phyloP scores from a whole-genome alignment of 2,329 filamentous ascomycete species.

The Pezicula rhizophila region DNA sequence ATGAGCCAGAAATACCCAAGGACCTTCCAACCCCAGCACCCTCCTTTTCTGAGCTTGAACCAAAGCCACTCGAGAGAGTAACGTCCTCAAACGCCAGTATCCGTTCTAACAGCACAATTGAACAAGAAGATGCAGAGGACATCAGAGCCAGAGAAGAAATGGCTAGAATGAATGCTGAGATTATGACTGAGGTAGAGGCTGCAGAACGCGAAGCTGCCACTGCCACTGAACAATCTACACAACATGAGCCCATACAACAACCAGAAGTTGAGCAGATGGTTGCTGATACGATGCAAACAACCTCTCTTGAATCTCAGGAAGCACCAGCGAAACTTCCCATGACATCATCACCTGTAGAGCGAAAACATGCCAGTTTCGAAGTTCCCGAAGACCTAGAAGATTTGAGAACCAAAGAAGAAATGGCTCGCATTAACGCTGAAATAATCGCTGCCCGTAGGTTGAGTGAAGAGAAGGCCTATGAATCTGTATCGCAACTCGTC shows the following conservation, averaged over 20 bases:
- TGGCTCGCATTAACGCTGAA: not conserved
- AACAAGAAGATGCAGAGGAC: not conserved
- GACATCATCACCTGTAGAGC: not conserved
- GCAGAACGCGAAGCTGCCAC: not conserved
- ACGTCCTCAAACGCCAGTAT: not conserved
- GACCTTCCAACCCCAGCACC: conserved; percentile 1
- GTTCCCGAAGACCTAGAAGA: not conserved
- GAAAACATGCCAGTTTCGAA: not conserved
- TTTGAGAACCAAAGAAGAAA: not conserved
- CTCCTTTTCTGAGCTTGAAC: not conserved
- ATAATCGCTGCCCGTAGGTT: not conserved
- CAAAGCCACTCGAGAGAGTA: not conserved
- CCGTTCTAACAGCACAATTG: not conserved
- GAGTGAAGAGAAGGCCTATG: not conserved
- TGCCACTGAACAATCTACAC: not conserved
- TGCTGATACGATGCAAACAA: not conserved
- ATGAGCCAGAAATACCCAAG: not conserved
- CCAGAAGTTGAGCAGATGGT: not conserved
- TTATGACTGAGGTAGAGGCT: not conserved
- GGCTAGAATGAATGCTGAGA: not conserved
- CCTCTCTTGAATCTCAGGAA: not conserved
- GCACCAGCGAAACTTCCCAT: not conserved
- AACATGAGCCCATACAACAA: not conserved
- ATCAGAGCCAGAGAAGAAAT: not conserved
- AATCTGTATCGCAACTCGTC: no score